Evolutionary conservation across 768 basidiomycete genomes (phyloP).

Genomic region (Termitomyces sp.): DNA sequence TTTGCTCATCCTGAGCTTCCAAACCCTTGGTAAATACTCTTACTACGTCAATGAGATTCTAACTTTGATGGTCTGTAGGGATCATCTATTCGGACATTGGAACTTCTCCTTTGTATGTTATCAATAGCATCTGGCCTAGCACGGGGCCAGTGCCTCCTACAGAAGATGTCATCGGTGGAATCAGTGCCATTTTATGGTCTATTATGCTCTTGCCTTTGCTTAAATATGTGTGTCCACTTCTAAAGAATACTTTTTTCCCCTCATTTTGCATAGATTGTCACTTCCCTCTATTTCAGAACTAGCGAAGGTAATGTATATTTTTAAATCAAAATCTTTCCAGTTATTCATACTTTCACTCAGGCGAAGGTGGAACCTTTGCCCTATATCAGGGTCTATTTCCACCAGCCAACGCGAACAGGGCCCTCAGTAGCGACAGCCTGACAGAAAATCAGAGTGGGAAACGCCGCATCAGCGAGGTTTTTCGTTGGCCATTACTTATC

Average conservation of each 20-base stretch:
- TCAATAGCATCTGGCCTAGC: conserved; percentile 62
- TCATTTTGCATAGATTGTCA: conserved; percentile 28
- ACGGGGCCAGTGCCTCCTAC: conserved; percentile 40
- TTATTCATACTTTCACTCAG: conserved; percentile 23
- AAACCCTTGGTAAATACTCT: conserved; percentile 6
- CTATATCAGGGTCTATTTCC: conserved; percentile 55
- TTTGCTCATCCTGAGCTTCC: conserved; percentile 6
- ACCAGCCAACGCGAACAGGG: conserved; percentile 45
- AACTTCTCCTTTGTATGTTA: conserved; percentile 60
- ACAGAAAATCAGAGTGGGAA: conserved; percentile 9
- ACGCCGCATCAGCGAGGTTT: conserved; percentile 24
- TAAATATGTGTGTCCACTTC: conserved; percentile 50
- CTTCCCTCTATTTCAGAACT: conserved; percentile 46
- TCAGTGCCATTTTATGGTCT: conserved; percentile 65
- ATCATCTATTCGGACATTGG: conserved; percentile 51
- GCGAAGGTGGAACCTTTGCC: conserved; percentile 73
- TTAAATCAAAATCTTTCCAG: neutral
- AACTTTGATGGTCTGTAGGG: conserved; percentile 22
- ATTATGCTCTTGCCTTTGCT: conserved; percentile 55
- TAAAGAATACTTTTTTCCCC: neutral
- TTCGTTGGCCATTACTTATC: conserved; percentile 49
- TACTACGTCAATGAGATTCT: neutral
- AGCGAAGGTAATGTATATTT: conserved; percentile 35
- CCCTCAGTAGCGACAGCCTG: conserved; percentile 39
- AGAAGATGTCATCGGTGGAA: conserved; percentile 62